Evolutionary conservation across 2,329 filamentous ascomycete species (phyloP), one percentile per base, ranked within the genome.

Genomic region (Hypocrella siamensis): DNA sequence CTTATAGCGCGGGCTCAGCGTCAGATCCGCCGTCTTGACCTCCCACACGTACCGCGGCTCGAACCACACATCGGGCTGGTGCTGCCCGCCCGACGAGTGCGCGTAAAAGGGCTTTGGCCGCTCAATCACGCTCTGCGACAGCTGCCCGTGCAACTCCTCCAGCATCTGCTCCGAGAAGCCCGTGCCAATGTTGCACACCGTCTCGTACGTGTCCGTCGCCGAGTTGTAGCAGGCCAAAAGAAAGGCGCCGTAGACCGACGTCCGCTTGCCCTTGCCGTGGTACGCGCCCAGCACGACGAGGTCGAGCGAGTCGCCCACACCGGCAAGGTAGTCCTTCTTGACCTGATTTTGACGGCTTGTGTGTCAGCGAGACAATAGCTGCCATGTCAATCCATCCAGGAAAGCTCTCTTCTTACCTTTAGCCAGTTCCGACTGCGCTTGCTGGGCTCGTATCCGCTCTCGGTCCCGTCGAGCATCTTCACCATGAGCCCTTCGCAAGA

Each of bases 401-500:
- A n/a, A n/a, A n/a, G n/a, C n/a, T n/a, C n/a, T n/a, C n/a, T 26
- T 14, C 50, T 46, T 63, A 81, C 79, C 67, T 98, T 98, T 41
- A 98, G 79, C 90, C 90, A 98, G 50, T 98, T 98, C 37, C 90
- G 81, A 56, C 83, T 93, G 41, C 90, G 79, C 53, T 93, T 93
- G 47, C 83, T 93, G 15, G 90, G 90, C 57, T 96, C 88, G 51
- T 98, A 98, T 45, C 82, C 83, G 43, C 83, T 93, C 55, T 94
- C 88, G 6, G 71, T 63, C 1, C 88, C 90, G 51, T 96, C 88
- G 36, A 98, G 60, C 90, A 98, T 98, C 63, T 98, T 98, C 11
- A 98, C 90, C 90, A 98, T 98, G 32, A 98, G 64, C 9, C 90
- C 90, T 61, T 98, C 90, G 49, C 90, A 98, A 0, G 84, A 92